Evolutionary conservation across 2,329 filamentous ascomycete species (phyloP).

Genomic region (Huntiella omanensis): DNA sequence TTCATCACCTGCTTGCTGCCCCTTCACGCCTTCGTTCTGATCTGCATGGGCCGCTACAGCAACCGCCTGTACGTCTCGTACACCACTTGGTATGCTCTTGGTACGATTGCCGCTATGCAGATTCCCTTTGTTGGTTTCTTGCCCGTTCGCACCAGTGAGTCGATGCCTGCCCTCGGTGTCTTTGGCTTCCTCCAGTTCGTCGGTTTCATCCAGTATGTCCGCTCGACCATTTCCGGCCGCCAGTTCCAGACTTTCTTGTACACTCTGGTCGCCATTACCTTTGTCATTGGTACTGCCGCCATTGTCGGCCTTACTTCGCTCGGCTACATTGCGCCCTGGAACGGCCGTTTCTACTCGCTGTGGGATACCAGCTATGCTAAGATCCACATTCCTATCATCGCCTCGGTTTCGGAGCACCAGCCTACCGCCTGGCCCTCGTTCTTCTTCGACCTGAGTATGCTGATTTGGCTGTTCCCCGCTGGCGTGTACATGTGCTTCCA

Average conservation of each 20-base stretch:
- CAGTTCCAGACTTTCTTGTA: constrained; percentile 87
- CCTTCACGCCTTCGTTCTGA: constrained; percentile 79
- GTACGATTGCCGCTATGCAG: constrained; percentile 95
- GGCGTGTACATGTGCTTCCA: constrained; percentile 98
- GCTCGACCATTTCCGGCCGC: constrained; percentile 70
- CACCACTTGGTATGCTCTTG: constrained; percentile 93
- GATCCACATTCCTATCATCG: constrained; percentile 98
- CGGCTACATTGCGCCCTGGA: constrained; percentile 92
- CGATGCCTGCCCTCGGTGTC: constrained; percentile 95
- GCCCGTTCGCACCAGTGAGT: constrained; percentile 90
- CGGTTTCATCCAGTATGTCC: constrained; percentile 78
- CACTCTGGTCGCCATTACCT: constrained; percentile 53
- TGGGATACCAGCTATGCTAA: constrained; percentile 99
- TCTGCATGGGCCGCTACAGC: constrained; percentile 95
- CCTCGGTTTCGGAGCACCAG: constrained; percentile 98
- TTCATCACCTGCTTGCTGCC: constrained; percentile 98
- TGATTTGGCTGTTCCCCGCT: constrained; percentile 98
- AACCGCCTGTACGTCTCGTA: constrained; percentile 88
- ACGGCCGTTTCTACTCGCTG: constrained; percentile 94
- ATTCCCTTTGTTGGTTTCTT: constrained; percentile 97
- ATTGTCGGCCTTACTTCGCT: constrained; percentile 76
- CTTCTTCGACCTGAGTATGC: constrained; percentile 95
- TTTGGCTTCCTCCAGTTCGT: constrained; percentile 92
- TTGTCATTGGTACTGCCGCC: constrained; percentile 51
- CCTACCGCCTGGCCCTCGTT: constrained; percentile 97